Conservation (phyloP, 192 early-diverging fungal genomes). For the Umbelopsis vinacea region DNA sequence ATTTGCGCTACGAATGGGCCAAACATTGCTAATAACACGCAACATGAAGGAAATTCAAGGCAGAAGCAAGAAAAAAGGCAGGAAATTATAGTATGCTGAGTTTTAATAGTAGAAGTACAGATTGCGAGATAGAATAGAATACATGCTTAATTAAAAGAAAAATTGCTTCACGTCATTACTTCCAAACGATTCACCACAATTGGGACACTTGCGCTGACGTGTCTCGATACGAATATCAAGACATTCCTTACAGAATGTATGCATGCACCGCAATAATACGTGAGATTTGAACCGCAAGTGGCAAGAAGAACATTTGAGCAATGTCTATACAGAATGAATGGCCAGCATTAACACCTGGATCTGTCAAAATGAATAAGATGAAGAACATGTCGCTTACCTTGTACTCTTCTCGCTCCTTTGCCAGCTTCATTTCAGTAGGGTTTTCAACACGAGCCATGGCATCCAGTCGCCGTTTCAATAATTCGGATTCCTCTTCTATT, state of each 20-base stretch:
- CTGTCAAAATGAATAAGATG: conserved; percentile 19
- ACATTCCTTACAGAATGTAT: conserved; percentile 93
- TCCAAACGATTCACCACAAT: conserved; percentile 83
- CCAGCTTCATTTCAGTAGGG: conserved; percentile 60
- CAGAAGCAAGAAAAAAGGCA: background rate
- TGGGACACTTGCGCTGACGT: conserved; percentile 91
- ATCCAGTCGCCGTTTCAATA: conserved; percentile 62
- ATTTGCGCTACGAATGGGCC: conserved; percentile 5
- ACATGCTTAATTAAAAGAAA: conserved; percentile 61
- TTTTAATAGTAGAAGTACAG: conserved; percentile 10
- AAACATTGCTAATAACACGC: background rate
- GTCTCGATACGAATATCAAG: conserved; percentile 84
- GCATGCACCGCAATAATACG: conserved; percentile 88
- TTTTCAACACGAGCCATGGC: conserved; percentile 64
- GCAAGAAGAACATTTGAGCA: conserved; percentile 91
- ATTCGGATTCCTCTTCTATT: conserved; percentile 69
- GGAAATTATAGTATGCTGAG: background rate
- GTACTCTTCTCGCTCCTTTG: conserved; percentile 57
- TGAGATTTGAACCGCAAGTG: conserved; percentile 85
- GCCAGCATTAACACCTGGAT: conserved; percentile 20
- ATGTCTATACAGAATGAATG: conserved; percentile 53
- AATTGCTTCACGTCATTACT: conserved; percentile 81
- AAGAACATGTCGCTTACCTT: conserved; percentile 34
- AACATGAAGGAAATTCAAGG: conserved; percentile 7
- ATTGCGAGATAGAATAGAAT: background rate